These are phyloP conservation scores for Geotrichum histeridarum DNA, from an alignment of 1,139 yeast genomes.

Conservation along the genomic window DNA sequence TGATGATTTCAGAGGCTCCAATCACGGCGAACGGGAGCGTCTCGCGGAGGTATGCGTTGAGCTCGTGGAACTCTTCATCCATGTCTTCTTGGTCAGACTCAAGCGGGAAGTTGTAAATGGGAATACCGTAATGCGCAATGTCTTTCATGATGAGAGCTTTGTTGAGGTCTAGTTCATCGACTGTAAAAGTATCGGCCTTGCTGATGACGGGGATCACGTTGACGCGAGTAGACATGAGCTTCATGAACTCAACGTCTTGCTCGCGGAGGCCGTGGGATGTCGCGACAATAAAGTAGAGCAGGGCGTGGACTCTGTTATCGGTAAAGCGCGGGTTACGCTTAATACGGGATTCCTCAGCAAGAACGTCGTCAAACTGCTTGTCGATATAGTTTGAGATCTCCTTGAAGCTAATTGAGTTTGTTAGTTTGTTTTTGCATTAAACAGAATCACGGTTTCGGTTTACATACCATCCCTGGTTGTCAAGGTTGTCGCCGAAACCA, in stretches of 20 bases:
- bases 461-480: conserved; percentile 47
- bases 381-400: conserved; percentile 74
- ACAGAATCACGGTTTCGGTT: not conserved
- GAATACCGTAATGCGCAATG: conserved; percentile 72
- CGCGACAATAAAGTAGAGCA: conserved; percentile 64
- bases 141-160: conserved; percentile 68
- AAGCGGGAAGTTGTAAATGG: conserved; percentile 71
- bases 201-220: conserved; percentile 84
- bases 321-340: conserved; percentile 78
- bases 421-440: not conserved
- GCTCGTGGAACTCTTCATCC: conserved; percentile 43
- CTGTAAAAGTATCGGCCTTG: conserved; percentile 83
- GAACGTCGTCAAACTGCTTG: conserved; percentile 87
- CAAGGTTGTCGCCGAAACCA: conserved; percentile 72
- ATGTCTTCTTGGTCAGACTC: conserved; percentile 27
- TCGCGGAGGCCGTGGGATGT: conserved; percentile 77
- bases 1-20: conserved; percentile 55
- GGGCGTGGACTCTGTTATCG: conserved; percentile 70
- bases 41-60: conserved; percentile 66
- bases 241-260: conserved; percentile 73
- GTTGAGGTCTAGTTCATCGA: conserved; percentile 64
- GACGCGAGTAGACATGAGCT: conserved; percentile 69
- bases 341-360: conserved; percentile 90
- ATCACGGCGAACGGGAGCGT: conserved; percentile 84
- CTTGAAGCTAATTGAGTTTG: conserved; percentile 44